Base-by-base conservation (phyloP, 2,329 filamentous ascomycete species). In the Aspergillus persii region DNA sequence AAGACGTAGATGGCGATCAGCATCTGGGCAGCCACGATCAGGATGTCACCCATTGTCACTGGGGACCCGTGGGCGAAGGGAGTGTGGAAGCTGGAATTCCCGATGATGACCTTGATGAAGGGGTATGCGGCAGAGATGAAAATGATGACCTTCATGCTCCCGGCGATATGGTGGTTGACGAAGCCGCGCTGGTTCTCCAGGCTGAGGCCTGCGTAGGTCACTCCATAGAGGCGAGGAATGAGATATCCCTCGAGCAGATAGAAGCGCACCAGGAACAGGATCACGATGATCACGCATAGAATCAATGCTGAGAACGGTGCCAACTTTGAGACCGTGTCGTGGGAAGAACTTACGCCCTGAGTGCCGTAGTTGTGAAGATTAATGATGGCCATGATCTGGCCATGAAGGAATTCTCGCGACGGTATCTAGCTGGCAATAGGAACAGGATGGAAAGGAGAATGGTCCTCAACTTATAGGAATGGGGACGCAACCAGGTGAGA, bases 1-100 rank as follows among this genome's bases (percentile, higher is more conserved):
- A 80, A 80, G 11, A 79, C 65, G 57, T 81, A 80, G 76, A 80
- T 80, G n/a, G 68, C 76, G 12, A 77, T 75, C 30, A 81, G 66
- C 62, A 79, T 70, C 52, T 80, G 76, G 4, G 76, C 69, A 3
- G 69, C 71, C 1, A 78, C 66, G 9, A 79, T 65, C 18, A 80
- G 61, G 0, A 79, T 58, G 63, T 81, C 78, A 0, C 79, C 78
- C 65, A 77, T 63, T 0, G 69, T 77, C n/a, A 79, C 71, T 0
- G 31, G 26, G 3, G 69, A 70, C 2, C 69, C 71, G 0, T 62
- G 64, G 0, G 63, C 67, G 39, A 70, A 76, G 0, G 68, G 69
- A 0, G 71, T 69, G 18, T 74, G 67, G 33, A 79, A 70, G 2
- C 67, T 69, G 0, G 69, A 63, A 6, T 61, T 61, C 9, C 71